Evolutionary conservation across 2,329 filamentous ascomycete genomes (phyloP), one percentile per base, ranked within the genome.

Genomic region (Fusarium musae): DNA sequence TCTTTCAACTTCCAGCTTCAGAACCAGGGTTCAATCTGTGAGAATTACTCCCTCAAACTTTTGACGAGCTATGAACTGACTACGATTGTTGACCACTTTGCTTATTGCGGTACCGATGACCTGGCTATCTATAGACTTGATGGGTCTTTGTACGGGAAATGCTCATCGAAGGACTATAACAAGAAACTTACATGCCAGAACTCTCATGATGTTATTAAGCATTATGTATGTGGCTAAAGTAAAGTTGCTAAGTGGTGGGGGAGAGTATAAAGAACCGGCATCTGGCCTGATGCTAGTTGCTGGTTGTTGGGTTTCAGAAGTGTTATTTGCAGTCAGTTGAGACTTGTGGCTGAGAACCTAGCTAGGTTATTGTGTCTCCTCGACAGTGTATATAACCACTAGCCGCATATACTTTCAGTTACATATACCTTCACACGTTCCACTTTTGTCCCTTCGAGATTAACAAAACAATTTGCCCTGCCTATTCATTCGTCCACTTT

Each of bases 1-100:
- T 50, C 47, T n/a, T 34, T 32, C 47, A 6, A 50, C 21, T 50
- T 50, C 30, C 30, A 50, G 3, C 21, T 50, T 2, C 28, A 50
- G 15, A n/a, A 32, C 21, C 47, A 50, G 21, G 47, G 47, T 12
- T 1, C 47, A n/a, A 32, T 50, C 30, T 50, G 47, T 50, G 10
- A 50, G 46, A n/a, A 34, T 10, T 9, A 6, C 0, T 10, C 9
- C 12, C 15, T 49, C 0, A 1, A 12, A 9, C 3, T 32, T 4
- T n/a, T 34, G 6, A 5, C 4, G 0, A n/a, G 17, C 13, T 13
- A 0, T 9, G 3, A 23, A n/a, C 46, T 50, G 3, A 50, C 30
- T 4, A n/a, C 10, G 9, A 13, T 3, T 9, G 10, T 9, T 34
- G 47, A 50, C 15, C 47, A 50, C 30, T 34, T 50, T 34, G 47